Evolutionary conservation across 352 stramenopile species (phyloP).

Genomic region (Globisporangium recalcitrans): DNA sequence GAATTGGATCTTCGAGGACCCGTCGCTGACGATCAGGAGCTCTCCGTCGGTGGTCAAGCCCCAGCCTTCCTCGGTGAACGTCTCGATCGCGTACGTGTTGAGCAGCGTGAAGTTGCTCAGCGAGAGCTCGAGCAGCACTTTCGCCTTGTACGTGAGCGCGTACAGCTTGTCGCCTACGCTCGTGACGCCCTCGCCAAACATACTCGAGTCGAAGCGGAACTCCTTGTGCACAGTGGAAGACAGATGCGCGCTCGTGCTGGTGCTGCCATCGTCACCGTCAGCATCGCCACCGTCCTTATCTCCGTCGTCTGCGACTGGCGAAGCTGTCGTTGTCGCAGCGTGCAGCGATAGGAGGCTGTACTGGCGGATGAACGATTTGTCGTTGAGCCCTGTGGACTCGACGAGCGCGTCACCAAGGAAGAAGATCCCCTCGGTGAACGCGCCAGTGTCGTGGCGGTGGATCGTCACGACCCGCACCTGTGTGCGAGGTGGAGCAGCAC

Average conservation of each 20-base stretch:
- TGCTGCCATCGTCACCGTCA: neutral
- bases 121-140: conserved; percentile 61
- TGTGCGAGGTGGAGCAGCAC: conserved; percentile 21
- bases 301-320: neutral
- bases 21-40: conserved; percentile 84
- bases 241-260: neutral
- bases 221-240: conserved; percentile 26
- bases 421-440: conserved; percentile 74
- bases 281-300: neutral
- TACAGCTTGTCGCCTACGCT: conserved; percentile 70
- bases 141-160: conserved; percentile 76
- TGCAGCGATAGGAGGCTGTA: conserved; percentile 29
- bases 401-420: conserved; percentile 56
- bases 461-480: conserved; percentile 53
- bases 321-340: neutral
- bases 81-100: conserved; percentile 50
- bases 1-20: conserved; percentile 71
- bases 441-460: conserved; percentile 55
- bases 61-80: conserved; percentile 84
- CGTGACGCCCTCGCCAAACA: conserved; percentile 82
- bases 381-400: conserved; percentile 69
- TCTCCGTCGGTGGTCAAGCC: conserved; percentile 80
- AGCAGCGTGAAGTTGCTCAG: conserved; percentile 48
- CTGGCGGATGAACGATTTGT: conserved; percentile 66
- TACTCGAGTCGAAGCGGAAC: conserved; percentile 44